Conservation (phyloP, 768 basidiomycete species). For the Tulasnella sp. region DNA sequence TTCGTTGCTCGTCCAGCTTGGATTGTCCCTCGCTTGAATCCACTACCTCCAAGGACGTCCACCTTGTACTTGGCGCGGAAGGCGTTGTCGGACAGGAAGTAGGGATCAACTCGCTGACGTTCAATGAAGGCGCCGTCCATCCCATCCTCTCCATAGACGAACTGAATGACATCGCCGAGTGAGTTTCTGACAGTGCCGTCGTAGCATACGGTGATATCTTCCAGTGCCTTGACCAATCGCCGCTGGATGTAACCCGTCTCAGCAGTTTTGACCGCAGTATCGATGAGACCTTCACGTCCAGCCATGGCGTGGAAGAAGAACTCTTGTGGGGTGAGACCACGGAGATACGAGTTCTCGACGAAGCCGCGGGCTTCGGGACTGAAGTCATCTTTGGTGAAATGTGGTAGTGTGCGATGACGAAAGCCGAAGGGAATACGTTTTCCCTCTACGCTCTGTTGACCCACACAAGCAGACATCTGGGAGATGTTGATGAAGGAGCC, state of each 20-base stretch:
- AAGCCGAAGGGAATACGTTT: conserved; percentile 98
- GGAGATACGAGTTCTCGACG: conserved; percentile 96
- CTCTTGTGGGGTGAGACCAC: conserved; percentile 92
- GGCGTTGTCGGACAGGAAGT: conserved; percentile 63
- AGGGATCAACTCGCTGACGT: conserved; percentile 86
- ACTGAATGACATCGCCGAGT: conserved; percentile 89
- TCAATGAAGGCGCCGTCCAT: conserved; percentile 99
- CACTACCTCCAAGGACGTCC: conserved; percentile 64
- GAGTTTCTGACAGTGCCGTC: conserved; percentile 98
- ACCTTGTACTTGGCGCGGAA: conserved; percentile 93
- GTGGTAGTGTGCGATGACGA: conserved; percentile 89
- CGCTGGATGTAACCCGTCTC: conserved; percentile 99
- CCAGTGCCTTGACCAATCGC: conserved; percentile 92
- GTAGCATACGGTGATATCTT: conserved; percentile 95
- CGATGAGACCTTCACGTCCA: conserved; percentile 96
- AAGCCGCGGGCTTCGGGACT: conserved; percentile 96
- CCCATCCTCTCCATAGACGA: conserved; percentile 95
- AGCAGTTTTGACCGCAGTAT: conserved; percentile 98
- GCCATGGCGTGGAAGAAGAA: conserved; percentile 99
- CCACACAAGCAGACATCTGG: conserved; percentile 99
- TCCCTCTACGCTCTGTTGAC: conserved; percentile 96
- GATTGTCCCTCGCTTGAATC: conserved; percentile 67
- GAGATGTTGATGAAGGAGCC: conserved; percentile 99
- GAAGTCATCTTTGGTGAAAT: conserved; percentile 98
- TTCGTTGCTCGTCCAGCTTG: conserved; percentile 83